Evolutionary conservation across 108 stramenopile genomes (phyloP).

Genomic region (Seminavis robusta): DNA sequence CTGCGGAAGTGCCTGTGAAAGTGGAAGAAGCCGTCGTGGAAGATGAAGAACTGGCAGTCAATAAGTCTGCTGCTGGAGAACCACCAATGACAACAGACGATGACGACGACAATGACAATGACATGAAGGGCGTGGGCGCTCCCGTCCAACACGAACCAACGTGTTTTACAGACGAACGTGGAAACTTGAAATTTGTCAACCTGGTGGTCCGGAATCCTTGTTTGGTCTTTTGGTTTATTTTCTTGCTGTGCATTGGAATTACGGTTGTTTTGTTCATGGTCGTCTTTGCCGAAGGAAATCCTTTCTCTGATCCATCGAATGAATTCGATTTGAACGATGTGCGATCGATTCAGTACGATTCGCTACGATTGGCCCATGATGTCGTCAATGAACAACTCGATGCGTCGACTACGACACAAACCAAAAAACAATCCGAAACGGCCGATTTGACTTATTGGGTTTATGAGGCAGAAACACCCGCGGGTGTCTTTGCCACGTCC

Average conservation of each 20-base stretch:
- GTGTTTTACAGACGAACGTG: conserved; percentile 31
- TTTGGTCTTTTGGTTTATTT: conserved; percentile 21
- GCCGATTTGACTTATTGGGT: conserved; percentile 46
- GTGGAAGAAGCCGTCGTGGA: no score
- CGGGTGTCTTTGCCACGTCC: conserved; percentile 27
- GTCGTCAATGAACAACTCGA: conserved; percentile 8
- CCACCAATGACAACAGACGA: no score
- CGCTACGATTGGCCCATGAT: conserved; percentile 34
- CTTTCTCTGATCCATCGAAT: conserved; percentile 33
- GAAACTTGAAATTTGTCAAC: conserved; percentile 53
- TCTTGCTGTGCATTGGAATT: conserved; percentile 30
- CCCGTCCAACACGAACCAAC: conserved; percentile 8
- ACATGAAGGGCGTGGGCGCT: no score
- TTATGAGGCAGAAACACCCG: conserved; percentile 30
- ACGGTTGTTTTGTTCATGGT: conserved; percentile 26
- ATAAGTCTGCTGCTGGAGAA: no score
- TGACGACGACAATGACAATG: no score
- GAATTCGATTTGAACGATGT: conserved; percentile 41
- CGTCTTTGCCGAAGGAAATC: conserved; percentile 31
- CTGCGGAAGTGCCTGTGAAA: no score
- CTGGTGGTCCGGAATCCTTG: conserved; percentile 32
- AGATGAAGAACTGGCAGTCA: no score
- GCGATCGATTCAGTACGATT: conserved; percentile 43
- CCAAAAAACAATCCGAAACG: conserved; percentile 11
- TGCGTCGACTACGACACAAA: not conserved